phyloP scores from a whole-genome alignment of 306 rosid species.

The Phaseolus lunatus region DNA sequence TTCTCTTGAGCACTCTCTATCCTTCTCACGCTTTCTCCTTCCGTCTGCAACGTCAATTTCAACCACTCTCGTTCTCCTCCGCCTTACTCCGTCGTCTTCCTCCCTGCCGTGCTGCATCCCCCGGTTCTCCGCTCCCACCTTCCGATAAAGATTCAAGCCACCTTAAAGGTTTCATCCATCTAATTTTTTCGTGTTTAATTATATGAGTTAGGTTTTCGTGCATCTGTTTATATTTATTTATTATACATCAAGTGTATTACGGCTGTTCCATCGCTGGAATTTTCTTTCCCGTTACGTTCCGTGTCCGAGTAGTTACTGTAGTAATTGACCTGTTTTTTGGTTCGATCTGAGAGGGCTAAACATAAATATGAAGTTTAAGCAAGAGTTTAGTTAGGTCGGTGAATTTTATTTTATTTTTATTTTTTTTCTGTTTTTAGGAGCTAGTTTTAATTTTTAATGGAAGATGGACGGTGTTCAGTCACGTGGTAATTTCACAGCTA shows the following conservation, averaged over 20 bases:
- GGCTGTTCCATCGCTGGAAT: not conserved
- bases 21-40: conserved; percentile 33
- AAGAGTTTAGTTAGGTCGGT: conserved; percentile 26
- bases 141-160: conserved; percentile 38
- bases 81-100: conserved; percentile 24
- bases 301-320: not conserved
- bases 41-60: conserved; percentile 44
- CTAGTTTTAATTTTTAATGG: not conserved
- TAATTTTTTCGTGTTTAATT: not conserved
- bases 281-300: not conserved
- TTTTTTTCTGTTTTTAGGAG: not conserved
- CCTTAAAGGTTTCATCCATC: conserved; percentile 43
- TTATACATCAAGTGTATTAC: not conserved
- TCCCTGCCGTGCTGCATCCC: conserved; percentile 56
- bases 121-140: conserved; percentile 63
- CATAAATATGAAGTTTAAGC: not conserved
- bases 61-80: conserved; percentile 41
- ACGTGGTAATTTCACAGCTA: not conserved
- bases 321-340: not conserved
- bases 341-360: conserved; percentile 12
- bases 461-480: conserved; percentile 3
- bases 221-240: not conserved
- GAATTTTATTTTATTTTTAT: no score
- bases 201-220: not conserved
- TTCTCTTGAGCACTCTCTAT: conserved; percentile 12